Evolutionary conservation across 352 stramenopile genomes (phyloP).

Genomic region (Pythium monospermum): DNA sequence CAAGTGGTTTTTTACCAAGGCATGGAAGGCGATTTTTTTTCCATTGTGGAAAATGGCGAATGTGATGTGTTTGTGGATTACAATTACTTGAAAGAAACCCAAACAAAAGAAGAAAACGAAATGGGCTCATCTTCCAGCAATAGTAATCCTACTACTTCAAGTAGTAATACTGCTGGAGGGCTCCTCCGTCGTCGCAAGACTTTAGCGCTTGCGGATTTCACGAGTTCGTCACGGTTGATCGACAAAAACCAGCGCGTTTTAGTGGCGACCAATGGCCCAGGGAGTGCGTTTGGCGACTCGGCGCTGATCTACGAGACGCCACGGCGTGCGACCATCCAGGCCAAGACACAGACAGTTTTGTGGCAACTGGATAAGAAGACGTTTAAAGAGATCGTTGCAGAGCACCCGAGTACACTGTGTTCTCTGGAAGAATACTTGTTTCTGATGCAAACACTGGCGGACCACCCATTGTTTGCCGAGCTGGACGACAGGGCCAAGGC

Average conservation of each 20-base stretch:
- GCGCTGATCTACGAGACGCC: conserved; percentile 83
- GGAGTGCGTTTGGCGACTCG: conserved; percentile 78
- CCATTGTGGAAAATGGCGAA: conserved; percentile 72
- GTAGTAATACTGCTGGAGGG: conserved; percentile 3
- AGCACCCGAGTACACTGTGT: conserved; percentile 64
- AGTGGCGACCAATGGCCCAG: conserved; percentile 75
- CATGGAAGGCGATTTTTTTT: conserved; percentile 68
- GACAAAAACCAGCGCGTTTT: conserved; percentile 63
- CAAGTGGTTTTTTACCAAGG: conserved; percentile 86
- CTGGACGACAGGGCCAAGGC: conserved; percentile 74
- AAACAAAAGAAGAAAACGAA: conserved; percentile 20
- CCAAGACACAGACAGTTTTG: conserved; percentile 39
- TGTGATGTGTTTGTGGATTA: conserved; percentile 85
- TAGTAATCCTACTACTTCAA: not conserved
- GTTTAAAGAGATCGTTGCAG: conserved; percentile 55
- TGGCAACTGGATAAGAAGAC: conserved; percentile 71
- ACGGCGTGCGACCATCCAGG: conserved; percentile 63
- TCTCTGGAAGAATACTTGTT: conserved; percentile 77
- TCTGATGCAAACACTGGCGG: conserved; percentile 55
- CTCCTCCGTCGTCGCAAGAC: conserved; percentile 62
- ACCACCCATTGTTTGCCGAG: conserved; percentile 72
- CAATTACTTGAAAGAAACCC: conserved; percentile 50
- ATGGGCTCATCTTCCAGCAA: no score
- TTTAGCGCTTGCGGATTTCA: conserved; percentile 63
- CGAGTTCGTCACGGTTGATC: conserved; percentile 50